Percentiles rank a stretch among this genome's conserved stretches.
These are phyloP conservation scores for Diaporthe aspalathi DNA, from an alignment of 2,329 filamentous ascomycete genomes.

Conservation along the genomic window DNA sequence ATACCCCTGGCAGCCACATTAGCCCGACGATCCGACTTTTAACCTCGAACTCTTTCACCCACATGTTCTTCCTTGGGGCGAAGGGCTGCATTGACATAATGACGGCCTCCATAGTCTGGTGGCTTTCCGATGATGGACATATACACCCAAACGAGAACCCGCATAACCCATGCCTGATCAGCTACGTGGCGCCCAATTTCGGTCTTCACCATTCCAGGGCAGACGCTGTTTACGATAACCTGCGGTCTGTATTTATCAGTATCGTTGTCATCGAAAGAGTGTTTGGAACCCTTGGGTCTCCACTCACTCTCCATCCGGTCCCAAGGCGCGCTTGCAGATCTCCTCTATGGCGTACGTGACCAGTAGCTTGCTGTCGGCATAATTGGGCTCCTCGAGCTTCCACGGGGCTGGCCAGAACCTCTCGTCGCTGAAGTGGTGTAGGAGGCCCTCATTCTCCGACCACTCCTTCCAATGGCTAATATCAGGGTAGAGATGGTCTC, in stretches of 20 bases:
- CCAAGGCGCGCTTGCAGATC: not conserved
- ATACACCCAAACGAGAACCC: not conserved
- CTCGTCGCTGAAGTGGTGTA: not conserved
- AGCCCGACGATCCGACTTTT: not conserved
- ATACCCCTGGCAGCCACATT: not conserved
- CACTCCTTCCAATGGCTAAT: not conserved
- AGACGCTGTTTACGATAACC: not conserved
- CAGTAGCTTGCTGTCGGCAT: conserved; percentile 1
- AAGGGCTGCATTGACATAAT: not conserved
- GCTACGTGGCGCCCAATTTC: not conserved
- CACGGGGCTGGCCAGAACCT: not conserved
- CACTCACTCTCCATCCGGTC: not conserved
- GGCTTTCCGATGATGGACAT: not conserved
- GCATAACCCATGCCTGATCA: not conserved
- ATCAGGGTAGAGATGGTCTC: not conserved
- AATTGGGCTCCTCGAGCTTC: conserved; percentile 6
- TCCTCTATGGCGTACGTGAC: conserved; percentile 1
- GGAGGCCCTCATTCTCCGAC: not conserved
- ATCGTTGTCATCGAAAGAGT: accelerated
- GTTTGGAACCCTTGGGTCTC: accelerated
- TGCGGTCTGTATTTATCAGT: not conserved
- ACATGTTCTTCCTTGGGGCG: not conserved
- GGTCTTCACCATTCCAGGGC: not conserved
- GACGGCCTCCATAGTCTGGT: not conserved
- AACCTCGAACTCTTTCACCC: accelerated